Base-by-base conservation (phyloP, 2,329 filamentous ascomycete genomes). In the Venturia asperata region DNA sequence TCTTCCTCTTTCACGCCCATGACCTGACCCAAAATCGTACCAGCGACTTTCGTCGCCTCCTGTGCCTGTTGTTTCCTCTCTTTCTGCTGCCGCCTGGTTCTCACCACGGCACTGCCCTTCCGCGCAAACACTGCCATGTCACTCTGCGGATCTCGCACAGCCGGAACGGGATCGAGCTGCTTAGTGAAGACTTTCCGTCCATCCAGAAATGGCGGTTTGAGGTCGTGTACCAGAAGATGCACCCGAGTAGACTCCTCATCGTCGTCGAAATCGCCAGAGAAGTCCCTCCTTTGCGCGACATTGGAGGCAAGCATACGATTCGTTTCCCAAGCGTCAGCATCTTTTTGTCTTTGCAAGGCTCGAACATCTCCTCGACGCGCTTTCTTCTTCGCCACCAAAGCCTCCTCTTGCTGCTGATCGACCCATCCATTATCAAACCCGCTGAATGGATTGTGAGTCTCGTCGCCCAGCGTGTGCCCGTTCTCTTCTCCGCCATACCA, bases 51-150 rank as follows among this genome's bases (percentile, higher is more conserved):
- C 0, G 94, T 97, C 7, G 94, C 93, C 72, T 97, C 89, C 73
- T 97, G 92, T 0, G 94, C 93, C 75, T 97, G 93, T 71, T 92
- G 91, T 72, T 96, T 91, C 52, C 94, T 85, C 75, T 99, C 94
- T 68, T 92, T 89, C 75, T 96, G 92, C 76, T 96, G 92, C 52
- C 95, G 83, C 70, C 89, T 87, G 71, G 99, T 94, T 72, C 89
- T 90, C 15, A 99, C 94, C 1, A 97, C 92, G 70, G 87, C 89
- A 73, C 93, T 97, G 0, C 94, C 94, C 74, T 97, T 97, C 55
- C 93, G 85, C 77, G 92, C 96, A 71, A 97, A 97, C 1, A 99
- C 92, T 0, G 94, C 94, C 94, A 99, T 96, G 73, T 99, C 94
- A 73, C 95, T 99, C 76, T 97, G 93, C 34, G 90, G 87, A 74